Conservation (phyloP, 768 basidiomycete species). For the Agaricus sinodeliciosus region DNA sequence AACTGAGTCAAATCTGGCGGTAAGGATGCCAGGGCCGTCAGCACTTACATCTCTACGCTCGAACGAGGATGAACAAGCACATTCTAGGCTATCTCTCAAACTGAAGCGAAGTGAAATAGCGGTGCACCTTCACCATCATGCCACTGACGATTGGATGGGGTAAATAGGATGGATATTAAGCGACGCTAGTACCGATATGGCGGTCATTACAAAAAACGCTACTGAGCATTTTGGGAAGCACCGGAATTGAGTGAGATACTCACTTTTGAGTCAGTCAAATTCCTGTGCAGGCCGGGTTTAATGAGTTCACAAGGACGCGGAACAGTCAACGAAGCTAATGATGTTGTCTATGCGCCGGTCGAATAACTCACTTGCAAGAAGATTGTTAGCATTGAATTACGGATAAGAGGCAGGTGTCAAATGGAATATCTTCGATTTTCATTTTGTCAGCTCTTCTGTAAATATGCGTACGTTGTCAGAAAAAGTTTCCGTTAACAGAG, state of each 20-base stretch:
- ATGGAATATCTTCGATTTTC: not conserved
- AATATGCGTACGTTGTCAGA: not conserved
- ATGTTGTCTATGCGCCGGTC: not conserved
- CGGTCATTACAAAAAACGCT: not conserved
- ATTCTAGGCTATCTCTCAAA: not conserved
- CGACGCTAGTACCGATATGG: not conserved
- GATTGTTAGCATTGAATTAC: not conserved
- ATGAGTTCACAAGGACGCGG: not conserved
- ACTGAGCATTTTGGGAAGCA: not conserved
- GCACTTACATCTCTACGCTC: not conserved
- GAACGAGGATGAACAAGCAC: conserved; percentile 1
- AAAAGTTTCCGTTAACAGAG: conserved; percentile 4
- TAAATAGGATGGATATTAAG: not conserved
- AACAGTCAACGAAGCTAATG: not conserved
- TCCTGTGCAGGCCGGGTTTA: conserved; percentile 1
- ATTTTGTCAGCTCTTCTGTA: not conserved
- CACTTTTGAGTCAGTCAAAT: not conserved
- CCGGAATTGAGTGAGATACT: not conserved
- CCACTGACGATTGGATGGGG: not conserved
- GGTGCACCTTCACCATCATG: not conserved
- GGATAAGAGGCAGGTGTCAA: conserved; percentile 2
- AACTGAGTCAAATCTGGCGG: conserved; percentile 1
- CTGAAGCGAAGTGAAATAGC: not conserved
- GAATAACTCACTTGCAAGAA: conserved; percentile 1
- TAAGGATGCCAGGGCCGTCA: conserved; percentile 1